Base-by-base conservation (phyloP, 2,329 filamentous ascomycete genomes). In the Aspergillus viridinutans region DNA sequence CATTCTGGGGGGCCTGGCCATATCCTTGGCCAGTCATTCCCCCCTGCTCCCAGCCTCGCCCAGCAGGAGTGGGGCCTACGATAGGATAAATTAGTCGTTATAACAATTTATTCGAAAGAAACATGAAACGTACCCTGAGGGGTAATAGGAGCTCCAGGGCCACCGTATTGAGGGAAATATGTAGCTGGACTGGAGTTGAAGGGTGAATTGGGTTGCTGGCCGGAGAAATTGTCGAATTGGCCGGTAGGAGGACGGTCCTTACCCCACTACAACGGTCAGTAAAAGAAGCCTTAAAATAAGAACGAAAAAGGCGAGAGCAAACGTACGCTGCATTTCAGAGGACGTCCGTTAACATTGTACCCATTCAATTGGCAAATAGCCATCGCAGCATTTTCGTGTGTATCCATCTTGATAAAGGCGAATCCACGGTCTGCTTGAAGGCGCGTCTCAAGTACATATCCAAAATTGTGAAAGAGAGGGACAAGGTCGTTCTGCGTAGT, bases 381-480 rank as follows among this genome's bases (percentile, higher is more conserved):
- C 89, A 96, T 96, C 54, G 94, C 92, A 3, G 94, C 94, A 70
- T 97, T 97, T 79, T 99, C 94, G 71, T 99, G 94, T 6, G 87
- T 89, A 74, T 99, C 94, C 92, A 99, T 96, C 82, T 99, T 99
- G 76, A 99, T 91, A 74, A 99, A 99, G 7, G 94, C 92, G 73
- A 99, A 99, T 14, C 94, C 94, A 65, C 94, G 90, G 74, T 99
- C 94, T 55, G 94, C 92, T 78, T 99, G 94, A 83, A 99, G 96
- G 58, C 94, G 90, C 52, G 93, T 97, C 78, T 99, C 94, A 52
- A 96, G 90, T 48, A 99, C 94, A 69, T 91, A 97, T 56, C 94
- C 94, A 72, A 97, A 99, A 80, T 97, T 97, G 76, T 96, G 91
- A 82, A 99, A 99, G 40, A 99, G 83, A 4, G 94, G 94, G n/a